Conservation (phyloP, 371 early-diverging fungal genomes). For the Scutellospora calospora region DNA sequence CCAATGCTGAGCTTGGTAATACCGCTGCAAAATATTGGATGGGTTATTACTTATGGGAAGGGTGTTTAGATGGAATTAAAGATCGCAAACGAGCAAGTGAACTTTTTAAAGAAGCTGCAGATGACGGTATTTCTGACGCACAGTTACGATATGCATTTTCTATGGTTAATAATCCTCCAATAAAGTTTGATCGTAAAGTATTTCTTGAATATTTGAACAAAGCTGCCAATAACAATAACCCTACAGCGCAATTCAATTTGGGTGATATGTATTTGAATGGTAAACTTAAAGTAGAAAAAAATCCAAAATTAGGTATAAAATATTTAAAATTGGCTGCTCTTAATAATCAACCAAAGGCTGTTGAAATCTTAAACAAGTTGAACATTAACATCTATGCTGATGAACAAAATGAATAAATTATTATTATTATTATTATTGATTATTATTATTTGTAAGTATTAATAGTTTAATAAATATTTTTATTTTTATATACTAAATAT, state of each 20-base stretch:
- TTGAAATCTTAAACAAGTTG: not conserved
- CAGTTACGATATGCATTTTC: conserved; percentile 41
- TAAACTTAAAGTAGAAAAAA: conserved; percentile 16
- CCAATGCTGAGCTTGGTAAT: conserved; percentile 12
- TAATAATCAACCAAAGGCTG: conserved; percentile 24
- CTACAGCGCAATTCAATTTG: conserved; percentile 29
- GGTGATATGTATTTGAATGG: conserved; percentile 34
- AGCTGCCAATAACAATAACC: conserved; percentile 30
- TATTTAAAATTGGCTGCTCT: conserved; percentile 33
- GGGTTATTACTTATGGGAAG: conserved; percentile 34
- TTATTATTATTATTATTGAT: no score
- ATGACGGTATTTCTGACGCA: conserved; percentile 25
- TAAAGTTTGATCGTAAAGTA: conserved; percentile 13
- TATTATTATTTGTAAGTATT: no score
- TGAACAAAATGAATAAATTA: no score
- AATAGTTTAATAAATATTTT: no score
- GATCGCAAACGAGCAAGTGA: conserved; percentile 10
- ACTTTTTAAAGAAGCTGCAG: conserved; percentile 37
- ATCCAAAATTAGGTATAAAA: conserved; percentile 6
- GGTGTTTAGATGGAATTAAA: not conserved
- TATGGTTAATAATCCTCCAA: conserved; percentile 7
- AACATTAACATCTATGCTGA: not conserved
- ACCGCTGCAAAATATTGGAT: conserved; percentile 34
- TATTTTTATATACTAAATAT: no score
- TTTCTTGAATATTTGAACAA: conserved; percentile 27